Evolutionary conservation across 345 rosid species (phyloP), one percentile per base, ranked within the genome.

Genomic region (Rubroshorea leprosula): DNA sequence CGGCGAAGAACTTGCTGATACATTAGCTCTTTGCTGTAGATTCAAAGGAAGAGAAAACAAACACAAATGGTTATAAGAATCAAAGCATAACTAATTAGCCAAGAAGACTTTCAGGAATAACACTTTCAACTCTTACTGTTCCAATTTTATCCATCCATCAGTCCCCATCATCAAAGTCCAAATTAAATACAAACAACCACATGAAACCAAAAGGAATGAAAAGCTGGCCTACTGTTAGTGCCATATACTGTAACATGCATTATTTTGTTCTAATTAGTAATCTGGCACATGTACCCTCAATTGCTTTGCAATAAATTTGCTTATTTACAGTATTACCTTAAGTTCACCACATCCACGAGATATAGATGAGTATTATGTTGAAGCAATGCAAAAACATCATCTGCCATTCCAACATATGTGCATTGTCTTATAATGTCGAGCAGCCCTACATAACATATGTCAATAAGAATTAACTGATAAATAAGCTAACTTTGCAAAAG

Each of bases 371-470:
- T 93, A 58, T 79, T 76, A 70, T 81, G 79, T 85, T 92, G 98
- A 74, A 92, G 75, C 72, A 92, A 72, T 54, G 94, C 97, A 74
- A 80, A 85, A 72, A 72, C 76, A 71, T 89, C 94, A 78, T 93
- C 94, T 26, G 89, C 96, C 99, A 93, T 89, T 69, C 99, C 99
- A 72, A 93, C 78, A 78, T 81, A 93, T 4, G 93, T 83, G 79
- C 97, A 81, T 17, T 85, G 76, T 58, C 80, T 79, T 20, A 86
- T 76, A 61, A 81, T 75, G 51, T 89, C 97, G 77, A 86, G 79
- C 67, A 93, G 68, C 70, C 86, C 98, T 92, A 60, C 57, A 65
- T 31, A 66, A 38, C 41, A 74, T 53, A 52, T n/a, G 18, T 60
- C 27, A 62, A 22, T 52, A 39, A 69, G 51, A 27, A 23, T 14